Evolutionary conservation across 371 early-diverging fungal species (phyloP).

Genomic region (Cokeromyces recurvatus): DNA sequence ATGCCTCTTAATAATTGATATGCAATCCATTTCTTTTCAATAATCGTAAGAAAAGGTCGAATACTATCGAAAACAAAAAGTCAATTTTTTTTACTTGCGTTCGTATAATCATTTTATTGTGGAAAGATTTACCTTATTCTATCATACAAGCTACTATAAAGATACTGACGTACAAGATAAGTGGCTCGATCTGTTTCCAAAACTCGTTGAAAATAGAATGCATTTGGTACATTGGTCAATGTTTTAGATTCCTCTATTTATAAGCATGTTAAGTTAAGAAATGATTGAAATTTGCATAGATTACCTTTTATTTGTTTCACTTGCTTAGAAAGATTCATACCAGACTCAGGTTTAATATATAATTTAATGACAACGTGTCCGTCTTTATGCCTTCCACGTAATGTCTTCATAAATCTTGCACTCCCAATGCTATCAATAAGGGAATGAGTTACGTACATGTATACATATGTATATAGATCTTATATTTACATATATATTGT

Average conservation of each 20-base stretch:
- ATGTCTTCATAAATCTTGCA: constrained; percentile 92
- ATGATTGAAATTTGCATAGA: neutral
- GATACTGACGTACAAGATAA: constrained; percentile 83
- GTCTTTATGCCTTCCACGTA: constrained; percentile 74
- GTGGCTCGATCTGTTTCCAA: constrained; percentile 87
- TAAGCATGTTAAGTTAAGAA: neutral
- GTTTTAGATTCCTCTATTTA: constrained; percentile 60
- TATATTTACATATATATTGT: neutral
- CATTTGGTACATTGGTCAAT: constrained; percentile 68
- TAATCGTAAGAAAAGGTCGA: constrained; percentile 80
- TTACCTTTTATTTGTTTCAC: constrained; percentile 59
- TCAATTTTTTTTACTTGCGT: neutral
- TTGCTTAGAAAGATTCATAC: constrained; percentile 55
- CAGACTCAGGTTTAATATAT: constrained; percentile 81
- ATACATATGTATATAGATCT: constrained; percentile 7
- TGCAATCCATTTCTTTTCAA: constrained; percentile 93
- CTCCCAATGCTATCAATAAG: constrained; percentile 77
- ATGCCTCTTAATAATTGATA: constrained; percentile 82
- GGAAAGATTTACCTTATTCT: constrained; percentile 68
- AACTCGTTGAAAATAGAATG: constrained; percentile 74
- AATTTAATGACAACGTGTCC: constrained; percentile 85
- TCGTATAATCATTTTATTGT: too few species aligned
- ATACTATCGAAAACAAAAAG: constrained; percentile 51
- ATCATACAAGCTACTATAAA: constrained; percentile 89
- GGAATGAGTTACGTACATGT: too few species aligned